These are phyloP conservation scores for Artemisia argyi DNA, from an alignment of 129 eudicot species.

Conservation along the genomic window DNA sequence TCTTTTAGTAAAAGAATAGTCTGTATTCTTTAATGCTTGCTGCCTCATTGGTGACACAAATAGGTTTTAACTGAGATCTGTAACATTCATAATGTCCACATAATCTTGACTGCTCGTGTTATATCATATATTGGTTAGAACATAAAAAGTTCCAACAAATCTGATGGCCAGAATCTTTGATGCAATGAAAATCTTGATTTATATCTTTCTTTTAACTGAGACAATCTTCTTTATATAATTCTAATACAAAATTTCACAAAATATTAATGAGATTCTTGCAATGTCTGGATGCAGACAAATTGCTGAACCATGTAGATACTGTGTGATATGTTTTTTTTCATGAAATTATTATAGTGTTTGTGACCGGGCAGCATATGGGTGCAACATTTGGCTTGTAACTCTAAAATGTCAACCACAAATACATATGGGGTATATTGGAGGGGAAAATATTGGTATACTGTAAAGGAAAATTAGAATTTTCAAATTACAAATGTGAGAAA, in stretches of 20 bases:
- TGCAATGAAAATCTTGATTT: background rate
- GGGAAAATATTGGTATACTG: background rate
- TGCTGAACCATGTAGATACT: background rate
- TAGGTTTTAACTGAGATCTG: background rate
- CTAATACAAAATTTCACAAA: background rate
- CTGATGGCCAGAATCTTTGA: background rate
- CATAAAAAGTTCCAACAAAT: background rate
- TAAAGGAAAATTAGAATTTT: background rate
- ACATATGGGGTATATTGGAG: background rate
- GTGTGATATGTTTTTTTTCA: background rate
- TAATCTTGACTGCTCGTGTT: constrained; percentile 1
- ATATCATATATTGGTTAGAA: constrained; percentile 15
- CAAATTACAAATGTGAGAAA: background rate
- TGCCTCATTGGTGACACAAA: background rate
- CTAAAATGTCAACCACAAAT: background rate
- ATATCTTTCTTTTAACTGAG: background rate
- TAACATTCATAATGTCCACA: background rate
- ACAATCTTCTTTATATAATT: background rate
- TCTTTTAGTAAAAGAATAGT: background rate
- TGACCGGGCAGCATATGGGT: too few relatives aligned
- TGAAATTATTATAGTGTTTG: background rate
- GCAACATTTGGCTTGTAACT: background rate
- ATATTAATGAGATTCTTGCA: background rate
- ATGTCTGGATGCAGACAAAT: background rate
- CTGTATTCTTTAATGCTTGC: background rate